phyloP scores from a whole-genome alignment of 441 rosid species.

The Capsella rubella region DNA sequence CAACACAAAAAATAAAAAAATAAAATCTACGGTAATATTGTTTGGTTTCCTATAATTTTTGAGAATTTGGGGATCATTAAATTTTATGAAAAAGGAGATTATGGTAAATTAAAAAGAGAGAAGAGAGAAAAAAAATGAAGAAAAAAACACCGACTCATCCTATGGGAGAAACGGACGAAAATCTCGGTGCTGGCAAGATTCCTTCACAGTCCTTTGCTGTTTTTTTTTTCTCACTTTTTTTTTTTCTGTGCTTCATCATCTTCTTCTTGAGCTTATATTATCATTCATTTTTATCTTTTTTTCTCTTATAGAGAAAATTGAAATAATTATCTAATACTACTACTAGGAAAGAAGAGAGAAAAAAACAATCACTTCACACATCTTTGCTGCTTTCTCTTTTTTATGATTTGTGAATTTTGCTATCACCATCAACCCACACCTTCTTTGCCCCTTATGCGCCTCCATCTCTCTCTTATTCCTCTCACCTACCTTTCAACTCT shows the following conservation, averaged over 20 bases:
- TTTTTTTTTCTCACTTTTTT: conserved; percentile 10
- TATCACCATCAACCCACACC: conserved; percentile 38
- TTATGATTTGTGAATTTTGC: background rate
- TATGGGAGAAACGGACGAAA: conserved; percentile 59
- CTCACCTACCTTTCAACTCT: conserved; percentile 45
- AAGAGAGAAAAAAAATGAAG: background rate
- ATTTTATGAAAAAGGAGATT: conserved; percentile 19
- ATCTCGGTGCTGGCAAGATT: conserved; percentile 74
- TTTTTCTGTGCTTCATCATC: conserved; percentile 24
- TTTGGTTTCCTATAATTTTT: too few relatives aligned
- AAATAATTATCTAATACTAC: background rate
- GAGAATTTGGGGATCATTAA: background rate
- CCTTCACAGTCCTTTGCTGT: conserved; percentile 49
- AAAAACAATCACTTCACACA: conserved; percentile 48
- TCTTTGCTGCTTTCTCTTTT: background rate
- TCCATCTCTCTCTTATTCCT: conserved; percentile 41
- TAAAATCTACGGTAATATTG: background rate
- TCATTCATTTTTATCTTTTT: conserved; percentile 1
- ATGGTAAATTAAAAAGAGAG: conserved; percentile 16
- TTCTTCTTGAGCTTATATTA: conserved; percentile 18
- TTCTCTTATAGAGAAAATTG: background rate
- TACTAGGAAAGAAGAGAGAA: background rate
- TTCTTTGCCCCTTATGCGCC: conserved; percentile 45
- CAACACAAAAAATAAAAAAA: background rate
- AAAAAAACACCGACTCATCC: conserved; percentile 51